Evolutionary conservation across 352 stramenopile genomes (phyloP).

Genomic region (Pythium aquatile): DNA sequence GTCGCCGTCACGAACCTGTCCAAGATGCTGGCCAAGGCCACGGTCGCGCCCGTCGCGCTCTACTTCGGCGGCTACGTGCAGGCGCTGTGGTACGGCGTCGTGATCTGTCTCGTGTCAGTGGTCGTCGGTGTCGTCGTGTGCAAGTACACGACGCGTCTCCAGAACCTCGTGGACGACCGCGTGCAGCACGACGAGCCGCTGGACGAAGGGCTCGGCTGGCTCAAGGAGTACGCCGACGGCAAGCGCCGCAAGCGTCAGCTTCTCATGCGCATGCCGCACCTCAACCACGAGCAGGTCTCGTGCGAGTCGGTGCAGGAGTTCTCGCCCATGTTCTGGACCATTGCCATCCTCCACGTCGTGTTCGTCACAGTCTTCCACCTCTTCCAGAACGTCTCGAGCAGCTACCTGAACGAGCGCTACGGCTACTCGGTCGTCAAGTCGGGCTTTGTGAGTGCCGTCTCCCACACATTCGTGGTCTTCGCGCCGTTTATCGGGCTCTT

Average conservation of each 20-base stretch:
- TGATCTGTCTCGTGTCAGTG: constrained; percentile 55
- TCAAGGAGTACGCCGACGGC: constrained; percentile 66
- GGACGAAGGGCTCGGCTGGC: constrained; percentile 59
- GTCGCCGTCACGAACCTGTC: constrained; percentile 90
- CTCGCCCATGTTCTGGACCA: constrained; percentile 85
- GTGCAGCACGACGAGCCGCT: constrained; percentile 53
- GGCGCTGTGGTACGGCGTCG: constrained; percentile 79
- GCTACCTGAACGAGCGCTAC: constrained; percentile 85
- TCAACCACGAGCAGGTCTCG: constrained; percentile 31
- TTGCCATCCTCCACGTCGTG: constrained; percentile 82
- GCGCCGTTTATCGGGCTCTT: constrained; percentile 86
- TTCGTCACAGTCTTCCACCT: constrained; percentile 92
- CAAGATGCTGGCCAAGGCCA: constrained; percentile 91
- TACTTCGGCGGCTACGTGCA: constrained; percentile 85
- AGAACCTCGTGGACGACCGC: constrained; percentile 61
- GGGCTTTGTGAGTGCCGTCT: constrained; percentile 76
- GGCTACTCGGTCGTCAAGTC: constrained; percentile 85
- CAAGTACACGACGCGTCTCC: constrained; percentile 58
- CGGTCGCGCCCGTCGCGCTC: constrained; percentile 79
- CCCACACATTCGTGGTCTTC: constrained; percentile 80
- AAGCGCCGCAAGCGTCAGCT: constrained; percentile 55
- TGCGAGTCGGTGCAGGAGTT: constrained; percentile 72
- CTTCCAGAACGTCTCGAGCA: constrained; percentile 90
- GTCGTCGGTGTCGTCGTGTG: constrained; percentile 55
- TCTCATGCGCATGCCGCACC: constrained; percentile 31